phyloP scores from a whole-genome alignment of 768 basidiomycete genomes.

The Clitopilus hobsonii region DNA sequence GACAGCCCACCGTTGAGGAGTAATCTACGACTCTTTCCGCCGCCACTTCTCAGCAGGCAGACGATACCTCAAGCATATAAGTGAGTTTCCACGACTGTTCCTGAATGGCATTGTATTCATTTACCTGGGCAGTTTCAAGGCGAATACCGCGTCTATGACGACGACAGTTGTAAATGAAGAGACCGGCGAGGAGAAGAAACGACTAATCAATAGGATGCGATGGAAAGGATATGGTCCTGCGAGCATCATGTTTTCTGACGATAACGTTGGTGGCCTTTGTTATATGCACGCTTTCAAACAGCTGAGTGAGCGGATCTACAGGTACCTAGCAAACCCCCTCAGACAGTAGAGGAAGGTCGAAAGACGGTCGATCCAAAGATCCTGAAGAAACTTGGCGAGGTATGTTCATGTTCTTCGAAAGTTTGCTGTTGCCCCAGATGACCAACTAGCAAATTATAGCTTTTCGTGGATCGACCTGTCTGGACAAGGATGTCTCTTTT shows the following conservation, averaged over 20 bases:
- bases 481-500: constrained; percentile 88
- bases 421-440: too few relatives aligned
- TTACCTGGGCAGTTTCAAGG: constrained; percentile 54
- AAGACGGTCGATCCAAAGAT: constrained; percentile 50
- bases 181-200: constrained; percentile 76
- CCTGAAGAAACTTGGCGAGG: constrained; percentile 50
- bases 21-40: constrained; percentile 76
- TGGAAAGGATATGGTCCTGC: constrained; percentile 82
- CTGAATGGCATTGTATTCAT: neutral
- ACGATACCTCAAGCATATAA: constrained; percentile 77
- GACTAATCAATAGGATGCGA: constrained; percentile 81
- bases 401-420: too few relatives aligned
- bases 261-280: constrained; percentile 32
- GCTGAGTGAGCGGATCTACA: constrained; percentile 15
- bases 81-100: constrained; percentile 32
- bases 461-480: constrained; percentile 71
- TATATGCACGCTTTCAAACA: neutral
- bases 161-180: constrained; percentile 64
- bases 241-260: constrained; percentile 63
- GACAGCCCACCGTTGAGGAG: constrained; percentile 30
- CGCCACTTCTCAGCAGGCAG: constrained; percentile 86
- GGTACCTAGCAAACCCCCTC: constrained; percentile 65
- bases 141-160: constrained; percentile 69
- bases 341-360: constrained; percentile 56
- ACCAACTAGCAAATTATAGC: too few relatives aligned